phyloP scores from a whole-genome alignment of 1,139 yeast species.

The Geotrichum armillariae region DNA sequence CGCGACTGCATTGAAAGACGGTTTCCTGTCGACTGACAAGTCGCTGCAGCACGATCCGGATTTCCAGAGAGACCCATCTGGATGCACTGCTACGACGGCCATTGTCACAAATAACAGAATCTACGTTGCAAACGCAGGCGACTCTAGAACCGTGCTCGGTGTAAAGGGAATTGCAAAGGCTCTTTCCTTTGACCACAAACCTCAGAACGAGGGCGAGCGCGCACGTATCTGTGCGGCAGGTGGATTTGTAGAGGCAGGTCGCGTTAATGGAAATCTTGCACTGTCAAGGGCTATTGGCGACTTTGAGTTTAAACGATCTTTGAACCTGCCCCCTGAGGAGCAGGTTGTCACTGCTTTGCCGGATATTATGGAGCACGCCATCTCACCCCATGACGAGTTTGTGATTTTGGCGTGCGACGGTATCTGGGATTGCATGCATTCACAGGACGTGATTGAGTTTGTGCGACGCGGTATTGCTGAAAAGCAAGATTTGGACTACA shows the following conservation, averaged over 20 bases:
- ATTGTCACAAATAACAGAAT: constrained; percentile 56
- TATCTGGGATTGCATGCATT: constrained; percentile 95
- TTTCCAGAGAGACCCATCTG: constrained; percentile 78
- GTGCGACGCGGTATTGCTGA: constrained; percentile 87
- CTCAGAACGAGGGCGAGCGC: constrained; percentile 89
- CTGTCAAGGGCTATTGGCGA: constrained; percentile 96
- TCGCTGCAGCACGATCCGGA: constrained; percentile 65
- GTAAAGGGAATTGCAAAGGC: constrained; percentile 86
- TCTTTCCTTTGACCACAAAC: constrained; percentile 92
- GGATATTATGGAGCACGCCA: constrained; percentile 75
- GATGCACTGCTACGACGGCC: constrained; percentile 94
- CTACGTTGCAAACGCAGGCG: constrained; percentile 84
- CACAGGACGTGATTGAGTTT: constrained; percentile 91
- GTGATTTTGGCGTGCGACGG: constrained; percentile 96
- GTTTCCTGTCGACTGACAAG: constrained; percentile 81
- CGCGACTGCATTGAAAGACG: constrained; percentile 74
- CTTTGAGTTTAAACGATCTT: constrained; percentile 84
- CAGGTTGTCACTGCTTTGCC: constrained; percentile 95
- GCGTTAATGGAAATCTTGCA: constrained; percentile 97
- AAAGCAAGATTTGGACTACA: constrained; percentile 62
- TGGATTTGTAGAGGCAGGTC: constrained; percentile 92
- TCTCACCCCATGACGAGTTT: constrained; percentile 78
- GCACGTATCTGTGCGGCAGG: constrained; percentile 94
- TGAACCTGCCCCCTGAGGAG: constrained; percentile 86
- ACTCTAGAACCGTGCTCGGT: constrained; percentile 89